A percentile compares a stretch with the other conserved stretches of the same genome.
Evolutionary conservation across 2,329 filamentous ascomycete species (phyloP).

Genomic region (Myriosclerotinia scirpicola): DNA sequence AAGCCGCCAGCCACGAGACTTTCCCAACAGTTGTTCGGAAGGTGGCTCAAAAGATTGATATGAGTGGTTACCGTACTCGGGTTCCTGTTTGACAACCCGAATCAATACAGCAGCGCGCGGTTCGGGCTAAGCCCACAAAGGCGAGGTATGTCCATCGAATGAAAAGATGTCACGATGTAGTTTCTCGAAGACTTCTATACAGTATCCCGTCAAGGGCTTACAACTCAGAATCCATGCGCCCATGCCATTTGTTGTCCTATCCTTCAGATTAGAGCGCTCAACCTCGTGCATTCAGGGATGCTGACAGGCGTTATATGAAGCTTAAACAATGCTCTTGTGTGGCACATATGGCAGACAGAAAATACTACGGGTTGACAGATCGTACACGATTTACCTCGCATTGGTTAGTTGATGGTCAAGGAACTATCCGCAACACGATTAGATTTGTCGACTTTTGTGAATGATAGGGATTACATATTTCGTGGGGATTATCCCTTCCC

Average conservation of each 20-base stretch:
- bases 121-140: not conserved
- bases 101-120: slow-evolving; percentile 20
- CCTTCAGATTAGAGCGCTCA: not conserved
- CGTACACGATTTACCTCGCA: not conserved
- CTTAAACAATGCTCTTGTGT: slow-evolving; percentile 8
- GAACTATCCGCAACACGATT: slow-evolving; percentile 1
- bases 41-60: slow-evolving; percentile 33
- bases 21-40: slow-evolving; percentile 28
- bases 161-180: slow-evolving; percentile 5
- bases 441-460: not conserved
- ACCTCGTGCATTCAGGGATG: not conserved
- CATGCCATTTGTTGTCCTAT: no score
- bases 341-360: not conserved
- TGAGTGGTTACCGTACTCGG: slow-evolving; percentile 33
- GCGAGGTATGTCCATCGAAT: slow-evolving; percentile 6
- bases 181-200: slow-evolving; percentile 21
- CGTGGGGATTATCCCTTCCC: slow-evolving; percentile 2
- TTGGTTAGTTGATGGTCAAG: not conserved
- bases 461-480: slow-evolving; percentile 9
- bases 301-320: slow-evolving; percentile 1
- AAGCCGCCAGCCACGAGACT: slow-evolving; percentile 33
- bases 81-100: slow-evolving; percentile 9
- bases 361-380: slow-evolving; percentile 11
- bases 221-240: not conserved
- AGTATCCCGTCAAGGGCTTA: not conserved